Evolutionary conservation across 768 basidiomycete species (phyloP).

Genomic region (Suillus subaureus): DNA sequence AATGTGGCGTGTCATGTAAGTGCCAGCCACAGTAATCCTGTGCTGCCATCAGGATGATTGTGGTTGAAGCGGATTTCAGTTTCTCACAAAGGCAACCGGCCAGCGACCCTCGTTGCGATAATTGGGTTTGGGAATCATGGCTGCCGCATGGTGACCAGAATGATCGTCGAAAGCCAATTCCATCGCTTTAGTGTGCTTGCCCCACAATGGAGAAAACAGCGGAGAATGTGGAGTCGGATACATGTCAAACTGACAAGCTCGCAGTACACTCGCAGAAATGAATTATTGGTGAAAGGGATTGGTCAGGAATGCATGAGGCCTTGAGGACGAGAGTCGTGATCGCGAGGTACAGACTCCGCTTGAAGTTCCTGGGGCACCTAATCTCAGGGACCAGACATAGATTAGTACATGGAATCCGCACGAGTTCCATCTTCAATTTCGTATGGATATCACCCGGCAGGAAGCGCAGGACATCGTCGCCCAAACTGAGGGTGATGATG

Average conservation of each 20-base stretch:
- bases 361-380: background rate
- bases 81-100: background rate
- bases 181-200: background rate
- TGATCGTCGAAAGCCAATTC: background rate
- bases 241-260: no score
- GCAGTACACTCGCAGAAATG: no score
- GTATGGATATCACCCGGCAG: slow-evolving; percentile 25
- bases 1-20: background rate
- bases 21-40: no score
- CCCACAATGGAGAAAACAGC: background rate
- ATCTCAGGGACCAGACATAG: no score
- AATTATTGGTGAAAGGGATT: no score
- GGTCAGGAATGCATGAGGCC: no score
- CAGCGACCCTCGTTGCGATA: no score
- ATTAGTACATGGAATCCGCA: background rate
- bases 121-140: background rate
- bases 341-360: background rate
- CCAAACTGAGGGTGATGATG: slow-evolving; percentile 20
- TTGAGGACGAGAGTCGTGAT: no score
- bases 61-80: background rate
- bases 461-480: slow-evolving; percentile 35
- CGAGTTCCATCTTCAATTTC: background rate
- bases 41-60: background rate
- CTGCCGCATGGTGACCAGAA: background rate
- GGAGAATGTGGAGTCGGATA: background rate